Percentiles rank a stretch among this genome's conserved stretches.
These are phyloP conservation scores for Termitomyces sp. DNA, from an alignment of 768 basidiomycete species.

Conservation along the genomic window DNA sequence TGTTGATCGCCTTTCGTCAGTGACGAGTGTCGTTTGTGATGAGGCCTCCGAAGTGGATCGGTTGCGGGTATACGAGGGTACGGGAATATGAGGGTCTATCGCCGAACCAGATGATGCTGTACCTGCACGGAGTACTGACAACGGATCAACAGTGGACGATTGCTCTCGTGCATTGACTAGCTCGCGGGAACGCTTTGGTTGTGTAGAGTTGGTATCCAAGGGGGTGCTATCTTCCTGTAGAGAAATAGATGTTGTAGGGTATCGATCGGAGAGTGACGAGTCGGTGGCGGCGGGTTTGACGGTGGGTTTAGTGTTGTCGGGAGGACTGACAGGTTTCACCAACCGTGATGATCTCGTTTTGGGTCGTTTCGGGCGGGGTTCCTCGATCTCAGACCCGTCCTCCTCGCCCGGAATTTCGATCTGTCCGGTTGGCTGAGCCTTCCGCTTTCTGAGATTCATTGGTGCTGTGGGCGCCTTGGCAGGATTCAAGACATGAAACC, in stretches of 20 bases:
- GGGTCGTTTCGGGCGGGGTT: constrained; percentile 25
- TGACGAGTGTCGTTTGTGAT: constrained; percentile 31
- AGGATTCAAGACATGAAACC: constrained; percentile 30
- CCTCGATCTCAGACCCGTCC: constrained; percentile 23
- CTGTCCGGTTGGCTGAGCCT: constrained; percentile 22
- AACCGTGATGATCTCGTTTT: constrained; percentile 12
- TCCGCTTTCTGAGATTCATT: constrained; percentile 33
- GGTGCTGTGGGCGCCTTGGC: constrained; percentile 24
- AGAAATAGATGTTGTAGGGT: constrained; percentile 4
- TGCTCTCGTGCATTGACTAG: neutral
- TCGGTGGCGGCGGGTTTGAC: constrained; percentile 2
- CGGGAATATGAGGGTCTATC: constrained; percentile 11
- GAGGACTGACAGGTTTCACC: constrained; percentile 5
- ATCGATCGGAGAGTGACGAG: neutral
- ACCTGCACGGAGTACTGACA: constrained; percentile 5
- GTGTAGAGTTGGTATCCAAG: neutral
- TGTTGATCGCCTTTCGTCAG: constrained; percentile 27
- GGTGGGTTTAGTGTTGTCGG: constrained; percentile 6
- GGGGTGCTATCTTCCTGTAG: neutral
- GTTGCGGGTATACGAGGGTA: constrained; percentile 28
- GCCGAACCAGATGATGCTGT: constrained; percentile 4
- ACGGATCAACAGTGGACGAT: constrained; percentile 11
- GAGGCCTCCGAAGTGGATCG: constrained; percentile 37
- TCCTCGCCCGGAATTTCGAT: constrained; percentile 21
- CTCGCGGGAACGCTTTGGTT: neutral